Evolutionary conservation across 2,329 filamentous ascomycete genomes (phyloP), one percentile per base, ranked within the genome.

Genomic region (Lecanicillium sp.): DNA sequence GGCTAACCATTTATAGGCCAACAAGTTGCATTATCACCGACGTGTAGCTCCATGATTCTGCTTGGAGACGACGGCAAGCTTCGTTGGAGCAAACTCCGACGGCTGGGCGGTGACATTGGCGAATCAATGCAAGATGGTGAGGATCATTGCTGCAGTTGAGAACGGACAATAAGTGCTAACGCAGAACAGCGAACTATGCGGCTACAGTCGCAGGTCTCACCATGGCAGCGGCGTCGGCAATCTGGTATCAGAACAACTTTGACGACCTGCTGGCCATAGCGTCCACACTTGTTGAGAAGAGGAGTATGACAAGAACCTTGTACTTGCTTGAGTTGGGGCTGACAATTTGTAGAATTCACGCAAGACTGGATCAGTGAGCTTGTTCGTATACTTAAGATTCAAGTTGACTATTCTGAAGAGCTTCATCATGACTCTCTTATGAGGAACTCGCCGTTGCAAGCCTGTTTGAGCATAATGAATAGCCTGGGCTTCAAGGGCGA

Each of bases 321-420:
- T 11, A 3, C 6, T 9, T 13, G n/a, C 7, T 19, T 17, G 4
- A 15, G 12, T 25, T 30, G 15, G 9, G 9, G 13, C 16, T 17
- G 39, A 50, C 57, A 28, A 59, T 33, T 37, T 7, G 7, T 33
- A 80, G 75, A 71, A 36, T 78, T 83, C 46, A 65, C 77, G 38
- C 67, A 70, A 30, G 69, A 79, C 42, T 79, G 80, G 67, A 64
- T 85, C 37, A 70, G 67, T 29, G 80, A 85, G 46, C 65, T 88
- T 11, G 78, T 85, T 37, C 71, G 75, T 29, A 76, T 84, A 41
- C 65, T 89, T 37, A 82, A 80, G 45, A 70, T 85, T 20, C 78
- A 80, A 35, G 76, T 89, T 34, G 90, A 96, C 60, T 94, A 89
- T 53, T 83, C 86, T 0, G 75, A 85, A 35, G 85, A 94, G 43